A percentile compares a stretch with the other conserved stretches of the same genome.
These are phyloP conservation scores for Trichoderma citrinoviride DNA, from an alignment of 2,329 filamentous ascomycete genomes.

Conservation along the genomic window DNA sequence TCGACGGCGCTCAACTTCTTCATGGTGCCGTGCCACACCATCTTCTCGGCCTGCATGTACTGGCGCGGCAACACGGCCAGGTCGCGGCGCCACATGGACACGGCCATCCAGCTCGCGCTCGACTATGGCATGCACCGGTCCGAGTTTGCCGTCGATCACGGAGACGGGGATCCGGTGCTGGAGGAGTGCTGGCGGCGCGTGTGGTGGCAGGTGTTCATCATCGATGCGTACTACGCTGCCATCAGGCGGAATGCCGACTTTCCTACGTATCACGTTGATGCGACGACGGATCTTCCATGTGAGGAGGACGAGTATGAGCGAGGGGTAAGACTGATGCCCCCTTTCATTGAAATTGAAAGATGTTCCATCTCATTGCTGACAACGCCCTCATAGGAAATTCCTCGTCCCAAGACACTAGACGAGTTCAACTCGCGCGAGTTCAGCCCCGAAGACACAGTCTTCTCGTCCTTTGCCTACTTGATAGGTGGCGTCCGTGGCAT, in stretches of 20 bases:
- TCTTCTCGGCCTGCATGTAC: conserved; percentile 39
- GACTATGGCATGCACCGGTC: conserved; percentile 58
- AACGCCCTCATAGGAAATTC: conserved; percentile 32
- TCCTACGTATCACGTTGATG: conserved; percentile 40
- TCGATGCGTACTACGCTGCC: conserved; percentile 51
- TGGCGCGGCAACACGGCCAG: conserved; percentile 32
- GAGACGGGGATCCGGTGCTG: conserved; percentile 44
- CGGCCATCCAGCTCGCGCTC: conserved; percentile 57
- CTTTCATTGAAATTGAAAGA: background rate
- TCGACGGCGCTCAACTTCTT: conserved; percentile 26
- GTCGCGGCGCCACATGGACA: conserved; percentile 35
- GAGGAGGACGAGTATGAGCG: conserved; percentile 57
- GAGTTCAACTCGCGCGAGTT: conserved; percentile 64
- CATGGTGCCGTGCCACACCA: conserved; percentile 37
- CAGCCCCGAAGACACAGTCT: conserved; percentile 49
- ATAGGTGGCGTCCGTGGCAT: conserved; percentile 57
- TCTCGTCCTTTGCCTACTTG: conserved; percentile 65
- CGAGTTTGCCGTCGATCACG: conserved; percentile 50
- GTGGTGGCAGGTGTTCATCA: conserved; percentile 68
- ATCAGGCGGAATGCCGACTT: conserved; percentile 33
- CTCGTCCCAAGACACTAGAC: conserved; percentile 48
- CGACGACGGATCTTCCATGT: conserved; percentile 61
- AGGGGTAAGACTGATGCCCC: conserved; percentile 31
- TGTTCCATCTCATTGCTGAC: conserved; percentile 21
- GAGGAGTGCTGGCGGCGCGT: conserved; percentile 65